phyloP scores from a whole-genome alignment of 768 basidiomycete genomes.

The Lactarius hengduanensis region DNA sequence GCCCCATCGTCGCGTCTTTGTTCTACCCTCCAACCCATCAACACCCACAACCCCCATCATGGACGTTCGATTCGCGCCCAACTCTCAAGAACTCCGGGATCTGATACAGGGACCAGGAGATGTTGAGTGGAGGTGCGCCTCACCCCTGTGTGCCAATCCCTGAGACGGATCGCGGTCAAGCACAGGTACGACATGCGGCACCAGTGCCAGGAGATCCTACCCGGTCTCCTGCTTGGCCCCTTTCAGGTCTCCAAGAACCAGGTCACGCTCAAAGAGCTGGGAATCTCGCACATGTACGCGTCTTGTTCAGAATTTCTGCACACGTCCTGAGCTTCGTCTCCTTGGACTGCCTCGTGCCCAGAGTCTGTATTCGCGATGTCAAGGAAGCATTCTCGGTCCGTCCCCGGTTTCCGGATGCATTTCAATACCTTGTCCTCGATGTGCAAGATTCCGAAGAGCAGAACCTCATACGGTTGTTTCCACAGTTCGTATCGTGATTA shows the following conservation, averaged over 20 bases:
- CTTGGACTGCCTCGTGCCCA: constrained; percentile 34
- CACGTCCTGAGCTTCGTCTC: constrained; percentile 9
- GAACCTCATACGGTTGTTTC: constrained; percentile 89
- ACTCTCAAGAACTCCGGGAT: constrained; percentile 42
- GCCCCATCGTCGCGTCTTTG: constrained; percentile 11
- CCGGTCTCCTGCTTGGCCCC: constrained; percentile 79
- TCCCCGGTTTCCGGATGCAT: constrained; percentile 78
- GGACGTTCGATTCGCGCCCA: constrained; percentile 9
- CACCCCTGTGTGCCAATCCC: constrained; percentile 4
- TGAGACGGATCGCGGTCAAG: constrained; percentile 10
- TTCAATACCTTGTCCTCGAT: constrained; percentile 77
- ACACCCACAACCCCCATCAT: constrained; percentile 4
- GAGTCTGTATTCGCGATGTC: constrained; percentile 84
- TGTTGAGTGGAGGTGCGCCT: constrained; percentile 75
- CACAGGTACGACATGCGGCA: constrained; percentile 89
- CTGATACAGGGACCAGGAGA: constrained; percentile 79
- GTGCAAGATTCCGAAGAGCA: constrained; percentile 94
- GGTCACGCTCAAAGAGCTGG: constrained; percentile 58
- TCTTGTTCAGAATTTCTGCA: constrained; percentile 15
- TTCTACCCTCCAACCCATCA: not conserved
- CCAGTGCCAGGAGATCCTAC: constrained; percentile 91
- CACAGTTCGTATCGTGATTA: constrained; percentile 50
- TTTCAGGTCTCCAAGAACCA: constrained; percentile 86
- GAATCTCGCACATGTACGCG: constrained; percentile 79
- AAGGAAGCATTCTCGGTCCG: constrained; percentile 89